A percentile compares a stretch with the other conserved stretches of the same genome.
These are phyloP conservation scores for Debaryomyces subglobosus DNA, from an alignment of 1,139 yeast species.

Conservation along the genomic window DNA sequence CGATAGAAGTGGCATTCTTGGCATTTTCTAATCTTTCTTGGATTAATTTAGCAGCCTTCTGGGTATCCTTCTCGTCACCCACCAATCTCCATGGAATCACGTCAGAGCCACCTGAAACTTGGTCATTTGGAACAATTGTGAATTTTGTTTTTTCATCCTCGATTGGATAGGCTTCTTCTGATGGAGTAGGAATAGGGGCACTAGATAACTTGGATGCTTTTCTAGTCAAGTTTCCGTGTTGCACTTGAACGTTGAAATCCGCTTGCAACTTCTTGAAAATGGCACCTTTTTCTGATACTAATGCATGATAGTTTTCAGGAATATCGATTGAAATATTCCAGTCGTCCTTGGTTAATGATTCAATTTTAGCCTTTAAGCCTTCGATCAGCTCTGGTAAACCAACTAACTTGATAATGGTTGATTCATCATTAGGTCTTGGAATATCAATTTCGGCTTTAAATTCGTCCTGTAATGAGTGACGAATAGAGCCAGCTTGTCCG, in stretches of 20 bases:
- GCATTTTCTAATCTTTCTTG: conserved; percentile 38
- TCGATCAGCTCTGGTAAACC: conserved; percentile 69
- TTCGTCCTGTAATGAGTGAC: conserved; percentile 73
- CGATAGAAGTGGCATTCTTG: conserved; percentile 33
- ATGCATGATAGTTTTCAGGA: conserved; percentile 60
- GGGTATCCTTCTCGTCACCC: conserved; percentile 46
- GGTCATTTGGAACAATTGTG: conserved; percentile 40
- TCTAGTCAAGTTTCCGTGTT: conserved; percentile 57
- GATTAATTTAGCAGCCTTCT: conserved; percentile 41
- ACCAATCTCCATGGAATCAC: conserved; percentile 67
- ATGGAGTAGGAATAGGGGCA: conserved; percentile 47
- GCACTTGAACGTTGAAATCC: conserved; percentile 62
- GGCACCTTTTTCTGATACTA: conserved; percentile 71
- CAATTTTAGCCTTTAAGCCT: conserved; percentile 54
- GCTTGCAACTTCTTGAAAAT: conserved; percentile 58
- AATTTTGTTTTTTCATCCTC: conserved; percentile 47
- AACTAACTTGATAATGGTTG: conserved; percentile 47
- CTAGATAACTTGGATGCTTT: conserved; percentile 56
- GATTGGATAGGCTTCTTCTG: conserved; percentile 52
- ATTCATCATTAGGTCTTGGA: conserved; percentile 62
- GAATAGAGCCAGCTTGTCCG: conserved; percentile 80
- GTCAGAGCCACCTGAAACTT: conserved; percentile 26
- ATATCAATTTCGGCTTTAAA: conserved; percentile 65
- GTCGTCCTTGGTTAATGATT: conserved; percentile 56
- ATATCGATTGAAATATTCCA: conserved; percentile 53